phyloP scores from a whole-genome alignment of 2,329 filamentous ascomycete genomes.

The Eutypella sp. region DNA sequence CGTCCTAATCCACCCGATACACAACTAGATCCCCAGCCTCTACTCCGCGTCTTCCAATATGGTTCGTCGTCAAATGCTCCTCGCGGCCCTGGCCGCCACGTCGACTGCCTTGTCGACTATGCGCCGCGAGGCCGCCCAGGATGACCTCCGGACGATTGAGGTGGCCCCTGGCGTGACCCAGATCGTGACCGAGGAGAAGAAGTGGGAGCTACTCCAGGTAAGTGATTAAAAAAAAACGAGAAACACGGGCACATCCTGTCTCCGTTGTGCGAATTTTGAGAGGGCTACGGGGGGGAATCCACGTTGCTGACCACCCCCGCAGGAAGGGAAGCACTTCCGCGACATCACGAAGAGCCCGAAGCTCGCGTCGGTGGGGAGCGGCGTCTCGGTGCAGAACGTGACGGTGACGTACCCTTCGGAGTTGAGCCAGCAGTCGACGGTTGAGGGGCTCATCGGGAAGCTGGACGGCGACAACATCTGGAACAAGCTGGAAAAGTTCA shows the following conservation, averaged over 20 bases:
- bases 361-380: constrained; percentile 39
- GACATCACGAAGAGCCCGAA: constrained; percentile 66
- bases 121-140: constrained; percentile 9
- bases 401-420: constrained; percentile 50
- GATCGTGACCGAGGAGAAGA: constrained; percentile 70
- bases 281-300: background rate
- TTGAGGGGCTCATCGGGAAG: constrained; percentile 52
- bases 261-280: too few species aligned
- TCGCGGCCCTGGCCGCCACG: constrained; percentile 18
- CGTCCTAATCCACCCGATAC: background rate
- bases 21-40: too few species aligned
- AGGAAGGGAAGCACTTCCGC: constrained; percentile 72
- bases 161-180: constrained; percentile 59
- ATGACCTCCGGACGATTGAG: constrained; percentile 43
- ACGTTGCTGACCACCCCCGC: constrained; percentile 7
- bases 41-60: background rate
- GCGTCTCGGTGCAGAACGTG: constrained; percentile 36
- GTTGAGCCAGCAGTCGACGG: constrained; percentile 50
- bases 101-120: constrained; percentile 14
- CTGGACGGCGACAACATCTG: constrained; percentile 62
- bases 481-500: constrained; percentile 60
- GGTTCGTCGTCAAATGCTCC: constrained; percentile 17
- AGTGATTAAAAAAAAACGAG: constrained; percentile 22
- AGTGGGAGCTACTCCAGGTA: constrained; percentile 65
- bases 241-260: too few species aligned